Evolutionary conservation across 257 asterid species (phyloP), one percentile per base, ranked within the genome.

Genomic region (Solanum habrochaites): DNA sequence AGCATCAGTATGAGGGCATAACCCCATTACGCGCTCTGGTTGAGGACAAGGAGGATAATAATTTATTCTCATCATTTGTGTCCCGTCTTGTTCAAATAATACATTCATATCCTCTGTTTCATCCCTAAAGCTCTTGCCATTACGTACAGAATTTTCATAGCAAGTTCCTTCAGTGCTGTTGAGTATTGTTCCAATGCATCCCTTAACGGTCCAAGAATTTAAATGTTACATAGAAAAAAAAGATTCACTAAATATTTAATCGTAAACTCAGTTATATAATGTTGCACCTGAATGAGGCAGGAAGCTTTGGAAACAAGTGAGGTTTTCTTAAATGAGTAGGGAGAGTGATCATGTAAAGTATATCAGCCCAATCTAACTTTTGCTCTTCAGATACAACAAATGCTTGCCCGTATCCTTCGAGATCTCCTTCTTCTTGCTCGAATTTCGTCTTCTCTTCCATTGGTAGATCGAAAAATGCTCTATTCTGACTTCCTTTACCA

Each of bases 301-400:
- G 83, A 8, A 75, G 60, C n/a, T 75, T 42, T n/a, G 83, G 83
- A 27, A 75, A 75, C 32, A 75, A 75, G 83, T 75, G 83, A 75
- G 83, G 60, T 42, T 42, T 75, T 75, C 83, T 14, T 1, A 75
- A 75, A 29, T 69, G 39, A 69, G 88, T 3, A 27, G 97, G 98
- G 11, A 49, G 86, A 11, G 94, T 89, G 62, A n/a, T 0, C 2
- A 88, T 7, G 62, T 2, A 93, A 47, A 94, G 87, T 9, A 92
- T 5, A 77, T 94, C 98, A 11, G 80, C 93, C 97, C 98, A 94
- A 20, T 94, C 97, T 29, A 94, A 96, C 88, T 92, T 94, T 75
- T 94, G 97, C 20, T 93, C 93, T 80, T 93, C 93, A 1, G 98
- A 93, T 0, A 90, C 86, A n/a, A 94, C 95, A 25, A 93, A 92